A percentile compares a stretch with the other conserved stretches of the same genome.
phyloP scores from a whole-genome alignment of 2,329 filamentous ascomycete species.

The Hymenoscyphus salicellus region DNA sequence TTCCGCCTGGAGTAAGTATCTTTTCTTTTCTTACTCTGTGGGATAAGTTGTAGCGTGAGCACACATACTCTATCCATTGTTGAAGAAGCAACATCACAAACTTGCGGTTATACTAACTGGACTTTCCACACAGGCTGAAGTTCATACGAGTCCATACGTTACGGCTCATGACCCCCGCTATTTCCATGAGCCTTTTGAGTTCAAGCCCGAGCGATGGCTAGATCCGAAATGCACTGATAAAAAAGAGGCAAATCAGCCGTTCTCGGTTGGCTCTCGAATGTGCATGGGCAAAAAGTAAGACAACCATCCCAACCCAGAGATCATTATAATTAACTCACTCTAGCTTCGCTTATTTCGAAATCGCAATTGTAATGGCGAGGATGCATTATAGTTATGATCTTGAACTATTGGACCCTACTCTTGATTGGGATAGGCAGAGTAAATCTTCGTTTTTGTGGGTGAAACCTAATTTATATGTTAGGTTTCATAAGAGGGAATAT shows the following conservation, averaged over 20 bases:
- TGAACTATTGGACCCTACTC: slow-evolving; percentile 15
- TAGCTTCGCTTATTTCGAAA: not conserved
- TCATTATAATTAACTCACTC: not conserved
- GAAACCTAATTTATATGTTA: slow-evolving; percentile 18
- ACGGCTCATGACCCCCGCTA: slow-evolving; percentile 34
- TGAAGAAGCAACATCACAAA: slow-evolving; percentile 22
- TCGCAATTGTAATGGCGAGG: slow-evolving; percentile 22
- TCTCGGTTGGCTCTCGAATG: slow-evolving; percentile 37
- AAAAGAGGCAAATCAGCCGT: slow-evolving; percentile 31
- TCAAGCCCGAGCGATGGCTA: slow-evolving; percentile 15
- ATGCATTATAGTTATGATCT: slow-evolving; percentile 18
- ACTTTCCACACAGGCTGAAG: slow-evolving; percentile 30
- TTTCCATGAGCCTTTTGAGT: slow-evolving; percentile 28
- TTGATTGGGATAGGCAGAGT: slow-evolving; percentile 31
- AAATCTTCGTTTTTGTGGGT: slow-evolving; percentile 30
- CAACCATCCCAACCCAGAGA: not conserved
- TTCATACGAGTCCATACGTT: slow-evolving; percentile 35
- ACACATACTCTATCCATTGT: slow-evolving; percentile 12
- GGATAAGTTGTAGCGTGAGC: too few species aligned
- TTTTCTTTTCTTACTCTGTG: slow-evolving; percentile 15
- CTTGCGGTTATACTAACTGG: not conserved
- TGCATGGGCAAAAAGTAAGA: slow-evolving; percentile 34
- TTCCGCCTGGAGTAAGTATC: slow-evolving; percentile 28
- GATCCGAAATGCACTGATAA: slow-evolving; percentile 18
- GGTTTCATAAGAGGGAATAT: not conserved